Evolutionary conservation across 2,329 filamentous ascomycete species (phyloP).

Genomic region (Curvularia sp.): DNA sequence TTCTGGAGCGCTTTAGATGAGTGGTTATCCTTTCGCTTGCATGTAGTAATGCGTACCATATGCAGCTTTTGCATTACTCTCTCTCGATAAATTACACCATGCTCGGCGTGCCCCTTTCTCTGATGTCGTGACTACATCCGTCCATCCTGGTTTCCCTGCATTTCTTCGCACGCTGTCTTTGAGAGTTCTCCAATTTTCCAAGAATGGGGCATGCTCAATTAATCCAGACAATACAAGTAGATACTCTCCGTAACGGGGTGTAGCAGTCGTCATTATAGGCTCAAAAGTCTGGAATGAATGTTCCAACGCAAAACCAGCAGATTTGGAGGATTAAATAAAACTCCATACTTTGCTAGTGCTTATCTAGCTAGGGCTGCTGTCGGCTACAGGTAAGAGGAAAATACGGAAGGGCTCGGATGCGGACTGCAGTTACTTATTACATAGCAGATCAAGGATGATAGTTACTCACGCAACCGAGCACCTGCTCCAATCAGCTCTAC

Average conservation of each 20-base stretch:
- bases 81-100: slow-evolving; percentile 5
- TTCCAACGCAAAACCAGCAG: not conserved
- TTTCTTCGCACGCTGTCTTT: slow-evolving; percentile 5
- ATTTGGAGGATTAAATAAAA: slow-evolving; percentile 9
- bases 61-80: not conserved
- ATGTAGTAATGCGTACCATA: not conserved
- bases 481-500: not conserved
- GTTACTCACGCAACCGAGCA: too few relatives aligned
- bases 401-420: slow-evolving; percentile 4
- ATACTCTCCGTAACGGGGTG: slow-evolving; percentile 1
- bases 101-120: not conserved
- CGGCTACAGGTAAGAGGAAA: too few relatives aligned
- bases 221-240: slow-evolving; percentile 8
- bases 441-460: too few relatives aligned
- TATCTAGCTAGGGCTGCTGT: too few relatives aligned
- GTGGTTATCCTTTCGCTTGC: not conserved
- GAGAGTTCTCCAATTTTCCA: slow-evolving; percentile 1
- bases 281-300: too few relatives aligned
- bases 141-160: slow-evolving; percentile 3
- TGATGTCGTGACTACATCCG: slow-evolving; percentile 1
- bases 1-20: not conserved
- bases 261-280: slow-evolving; percentile 1
- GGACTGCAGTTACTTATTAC: too few relatives aligned
- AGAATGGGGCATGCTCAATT: slow-evolving; percentile 1
- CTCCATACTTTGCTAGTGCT: too few relatives aligned